Base-by-base conservation (phyloP, 805 yeast species). In the Metschnikowia peoriensis region DNA sequence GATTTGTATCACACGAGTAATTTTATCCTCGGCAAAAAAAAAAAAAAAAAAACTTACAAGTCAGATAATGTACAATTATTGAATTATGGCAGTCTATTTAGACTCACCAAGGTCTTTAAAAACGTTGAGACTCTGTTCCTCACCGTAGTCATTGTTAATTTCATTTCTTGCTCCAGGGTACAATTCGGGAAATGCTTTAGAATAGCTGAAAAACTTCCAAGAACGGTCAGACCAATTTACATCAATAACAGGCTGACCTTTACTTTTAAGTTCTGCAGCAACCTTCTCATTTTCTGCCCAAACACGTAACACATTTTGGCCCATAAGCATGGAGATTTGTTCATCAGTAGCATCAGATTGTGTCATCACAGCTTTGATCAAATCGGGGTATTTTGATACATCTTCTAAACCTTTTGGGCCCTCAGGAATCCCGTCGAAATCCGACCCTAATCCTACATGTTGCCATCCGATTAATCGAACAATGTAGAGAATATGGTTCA, bases 341-440 rank as follows among this genome's bases (percentile, higher is more conserved):
- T 70, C 76, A 41, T 78, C 81, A 0, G 75, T 61, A 1, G 82
- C 82, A 32, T 69, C 69, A 38, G 56, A 62, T 5, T 22, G 16
- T 50, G 69, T 70, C 62, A 63, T 63, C 29, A 60, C 58, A 39
- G 56, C 61, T 40, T 55, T 47, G 29, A 80, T 60, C 47, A 80
- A 62, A 40, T 77, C 81, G 0, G 84, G 84, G 56, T 80, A 80
- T 58, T 79, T 80, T 11, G 83, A 77, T 1, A 78, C 83, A 57
- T 80, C 82, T 59, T 80, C 83, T n/a, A 80, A 61, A 0, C 83
- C 84, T 15, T 53, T 59, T 6, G 84, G 83, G 4, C 77, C 80
- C 6, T 51, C 61, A 16, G 77, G 76, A 47, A 79, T 79, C 12
- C 83, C 84, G 59, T 80, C 84, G 56, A 78, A 79, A 61, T 80